Evolutionary conservation across 352 stramenopile species (phyloP).

Genomic region (Phytophthora crassamura): DNA sequence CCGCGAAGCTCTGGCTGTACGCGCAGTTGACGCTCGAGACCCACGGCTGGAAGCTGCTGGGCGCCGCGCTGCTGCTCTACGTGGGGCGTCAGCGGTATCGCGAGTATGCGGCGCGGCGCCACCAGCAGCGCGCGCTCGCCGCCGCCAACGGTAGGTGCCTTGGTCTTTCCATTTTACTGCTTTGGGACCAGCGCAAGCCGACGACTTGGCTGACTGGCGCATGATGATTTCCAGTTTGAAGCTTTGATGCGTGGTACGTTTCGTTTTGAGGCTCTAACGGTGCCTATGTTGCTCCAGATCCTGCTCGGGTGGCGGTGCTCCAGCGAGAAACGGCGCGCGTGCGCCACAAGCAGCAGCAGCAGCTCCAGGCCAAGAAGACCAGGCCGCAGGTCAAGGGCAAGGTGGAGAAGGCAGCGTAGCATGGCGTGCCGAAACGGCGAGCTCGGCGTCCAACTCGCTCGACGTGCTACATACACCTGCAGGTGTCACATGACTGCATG

Average conservation of each 20-base stretch:
- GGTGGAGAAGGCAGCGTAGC: conserved; percentile 43
- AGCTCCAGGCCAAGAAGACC: conserved; percentile 32
- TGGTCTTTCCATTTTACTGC: conserved; percentile 13
- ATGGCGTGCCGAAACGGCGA: conserved; percentile 16
- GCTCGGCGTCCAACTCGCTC: not conserved
- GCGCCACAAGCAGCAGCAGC: conserved; percentile 60
- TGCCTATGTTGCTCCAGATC: conserved; percentile 43
- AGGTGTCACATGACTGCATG: no score
- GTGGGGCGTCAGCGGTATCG: conserved; percentile 36
- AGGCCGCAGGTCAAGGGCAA: conserved; percentile 13
- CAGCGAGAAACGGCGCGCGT: conserved; percentile 64
- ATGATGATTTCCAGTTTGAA: conserved; percentile 24
- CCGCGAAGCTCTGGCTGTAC: conserved; percentile 29
- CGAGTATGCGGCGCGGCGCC: conserved; percentile 34
- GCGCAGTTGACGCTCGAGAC: conserved; percentile 46
- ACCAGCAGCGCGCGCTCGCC: conserved; percentile 41
- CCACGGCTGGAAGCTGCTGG: conserved; percentile 65
- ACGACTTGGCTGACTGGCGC: conserved; percentile 24
- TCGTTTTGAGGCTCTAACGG: conserved; percentile 22
- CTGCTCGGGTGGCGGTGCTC: conserved; percentile 58
- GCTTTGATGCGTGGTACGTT: conserved; percentile 11
- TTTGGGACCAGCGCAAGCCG: conserved; percentile 12
- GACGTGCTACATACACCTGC: no score
- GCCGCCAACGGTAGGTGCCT: conserved; percentile 60
- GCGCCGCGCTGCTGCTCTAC: conserved; percentile 34